Evolutionary conservation across 2,329 filamentous ascomycete species (phyloP), one percentile per base, ranked within the genome.

Genomic region (Monosporascus sp.): DNA sequence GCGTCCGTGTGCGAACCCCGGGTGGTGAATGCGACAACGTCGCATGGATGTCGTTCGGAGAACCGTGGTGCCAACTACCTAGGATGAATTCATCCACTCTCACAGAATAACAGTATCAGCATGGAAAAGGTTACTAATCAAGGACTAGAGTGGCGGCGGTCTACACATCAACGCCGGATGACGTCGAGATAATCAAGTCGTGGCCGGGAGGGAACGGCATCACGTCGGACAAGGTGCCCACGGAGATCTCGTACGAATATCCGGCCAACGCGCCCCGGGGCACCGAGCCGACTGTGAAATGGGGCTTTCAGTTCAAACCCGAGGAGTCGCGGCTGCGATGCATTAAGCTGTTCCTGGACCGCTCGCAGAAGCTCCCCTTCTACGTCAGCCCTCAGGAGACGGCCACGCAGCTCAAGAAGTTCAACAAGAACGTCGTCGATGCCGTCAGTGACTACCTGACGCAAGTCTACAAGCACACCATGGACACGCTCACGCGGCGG

Each of bases 221-320:
- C 71, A 91, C 89, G n/a, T 90, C 87, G 37, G 88, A 93, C 74
- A 93, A 93, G 74, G 88, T 92, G 2, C 88, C 89, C 1, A 90
- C 88, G 15, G 88, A 92, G 68, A 86, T 92, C 51, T 85, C 87
- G 58, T 84, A 84, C 61, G 76, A 80, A 54, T 68, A 73, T 34
- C 69, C 73, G 50, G 65, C 70, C 49, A 60, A 68, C 20, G 63
- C 72, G 5, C 57, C 69, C 3, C 58, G 66, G 2, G 74, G 67
- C n/a, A 65, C 73, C 1, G 68, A 72, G 7, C 76, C 81, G 6
- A 78, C 65, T 1, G 73, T 82, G 47, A 87, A 86, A 81, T 93
- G 89, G 89, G 89, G 89, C 0, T 92, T 91, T 67, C 87, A 92
- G 67, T 89, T 91, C 76, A 85, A 84, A 62, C 87, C 88, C 1